phyloP scores from a whole-genome alignment of 1,139 yeast species.

The Pichia sp. region DNA sequence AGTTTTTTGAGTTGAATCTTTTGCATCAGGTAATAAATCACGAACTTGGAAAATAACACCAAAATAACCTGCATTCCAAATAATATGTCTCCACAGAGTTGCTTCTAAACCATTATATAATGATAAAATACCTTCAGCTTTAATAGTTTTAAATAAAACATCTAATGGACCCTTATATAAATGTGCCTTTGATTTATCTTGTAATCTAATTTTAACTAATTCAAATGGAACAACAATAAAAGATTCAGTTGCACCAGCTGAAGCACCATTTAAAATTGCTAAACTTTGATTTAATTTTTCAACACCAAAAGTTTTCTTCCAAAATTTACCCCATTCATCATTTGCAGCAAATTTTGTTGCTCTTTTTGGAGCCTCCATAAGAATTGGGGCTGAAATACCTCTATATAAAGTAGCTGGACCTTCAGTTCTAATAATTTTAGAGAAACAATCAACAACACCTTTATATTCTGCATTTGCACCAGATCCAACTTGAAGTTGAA shows the following conservation, averaged over 20 bases:
- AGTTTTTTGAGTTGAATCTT: conserved; percentile 63
- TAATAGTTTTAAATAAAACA: conserved; percentile 67
- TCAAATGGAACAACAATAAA: conserved; percentile 97
- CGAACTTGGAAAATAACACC: conserved; percentile 91
- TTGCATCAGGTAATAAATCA: conserved; percentile 70
- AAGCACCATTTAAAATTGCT: conserved; percentile 91
- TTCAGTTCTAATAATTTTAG: conserved; percentile 78
- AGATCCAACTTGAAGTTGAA: conserved; percentile 76
- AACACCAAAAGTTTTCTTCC: conserved; percentile 66
- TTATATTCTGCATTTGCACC: conserved; percentile 62
- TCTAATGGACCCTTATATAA: conserved; percentile 82
- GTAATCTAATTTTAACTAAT: conserved; percentile 78
- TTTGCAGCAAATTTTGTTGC: conserved; percentile 98
- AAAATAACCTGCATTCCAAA: conserved; percentile 98
- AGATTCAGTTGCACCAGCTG: conserved; percentile 96
- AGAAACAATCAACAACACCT: conserved; percentile 79
- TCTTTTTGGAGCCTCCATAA: conserved; percentile 99
- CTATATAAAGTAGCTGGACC: conserved; percentile 81
- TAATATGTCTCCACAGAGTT: conserved; percentile 92
- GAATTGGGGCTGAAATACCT: conserved; percentile 92
- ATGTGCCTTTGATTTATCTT: conserved; percentile 74
- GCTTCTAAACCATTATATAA: conserved; percentile 94
- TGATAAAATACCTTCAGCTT: conserved; percentile 72
- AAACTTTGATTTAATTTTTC: conserved; percentile 69
- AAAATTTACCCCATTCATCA: conserved; percentile 92